Conservation (phyloP, 805 yeast species). For the Grigorovia transvaalensis region DNA sequence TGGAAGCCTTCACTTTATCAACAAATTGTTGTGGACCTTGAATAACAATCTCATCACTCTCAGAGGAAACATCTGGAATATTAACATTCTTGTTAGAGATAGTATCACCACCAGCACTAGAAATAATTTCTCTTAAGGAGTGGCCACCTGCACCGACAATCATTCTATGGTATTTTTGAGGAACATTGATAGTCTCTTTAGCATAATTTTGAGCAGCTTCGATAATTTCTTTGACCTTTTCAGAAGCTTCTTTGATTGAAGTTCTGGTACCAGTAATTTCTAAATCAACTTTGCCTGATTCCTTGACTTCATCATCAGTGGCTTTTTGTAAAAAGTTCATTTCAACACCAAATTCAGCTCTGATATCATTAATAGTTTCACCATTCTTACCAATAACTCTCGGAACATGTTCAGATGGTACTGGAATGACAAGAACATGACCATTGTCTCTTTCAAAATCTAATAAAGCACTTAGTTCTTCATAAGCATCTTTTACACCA, state of each 20-base stretch:
- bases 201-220: slow-evolving; percentile 53
- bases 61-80: slow-evolving; percentile 62
- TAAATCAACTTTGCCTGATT: slow-evolving; percentile 46
- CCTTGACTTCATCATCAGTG: slow-evolving; percentile 36
- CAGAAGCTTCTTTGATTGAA: slow-evolving; percentile 62
- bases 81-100: slow-evolving; percentile 31
- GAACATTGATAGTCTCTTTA: slow-evolving; percentile 51
- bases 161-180: slow-evolving; percentile 61
- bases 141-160: slow-evolving; percentile 75
- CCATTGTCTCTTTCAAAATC: slow-evolving; percentile 86
- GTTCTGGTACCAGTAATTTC: slow-evolving; percentile 68
- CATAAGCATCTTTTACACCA: slow-evolving; percentile 74
- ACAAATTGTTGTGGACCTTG: slow-evolving; percentile 73
- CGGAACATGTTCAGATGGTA: slow-evolving; percentile 69
- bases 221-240: slow-evolving; percentile 51
- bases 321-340: slow-evolving; percentile 33
- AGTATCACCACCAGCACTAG: slow-evolving; percentile 61
- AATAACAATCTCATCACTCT: slow-evolving; percentile 45
- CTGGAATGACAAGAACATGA: slow-evolving; percentile 46
- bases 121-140: slow-evolving; percentile 59
- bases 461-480: slow-evolving; percentile 71
- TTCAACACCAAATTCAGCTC: slow-evolving; percentile 49
- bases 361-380: slow-evolving; percentile 69
- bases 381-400: slow-evolving; percentile 86
- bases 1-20: slow-evolving; percentile 49